These are phyloP conservation scores for Solanum pennellii DNA, from an alignment of 257 asterid genomes.

Conservation along the genomic window DNA sequence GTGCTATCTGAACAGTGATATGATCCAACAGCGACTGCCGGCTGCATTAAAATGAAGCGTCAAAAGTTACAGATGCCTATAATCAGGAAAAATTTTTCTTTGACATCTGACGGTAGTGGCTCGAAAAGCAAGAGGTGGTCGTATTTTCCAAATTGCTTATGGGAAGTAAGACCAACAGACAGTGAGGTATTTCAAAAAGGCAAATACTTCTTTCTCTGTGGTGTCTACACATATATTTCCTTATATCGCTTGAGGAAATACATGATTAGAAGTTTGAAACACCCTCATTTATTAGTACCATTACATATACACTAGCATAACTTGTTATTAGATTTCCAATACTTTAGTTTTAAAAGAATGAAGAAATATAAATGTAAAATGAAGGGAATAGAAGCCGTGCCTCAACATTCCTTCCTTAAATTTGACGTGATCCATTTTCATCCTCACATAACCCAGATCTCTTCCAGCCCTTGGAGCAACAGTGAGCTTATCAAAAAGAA, in stretches of 20 bases:
- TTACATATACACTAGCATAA: neutral
- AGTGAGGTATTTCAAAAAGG: neutral
- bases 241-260: neutral
- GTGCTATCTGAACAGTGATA: slow-evolving; percentile 87
- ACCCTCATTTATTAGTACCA: neutral
- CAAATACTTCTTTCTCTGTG: neutral
- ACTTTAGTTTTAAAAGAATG: neutral
- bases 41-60: slow-evolving; percentile 27
- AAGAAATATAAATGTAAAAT: neutral
- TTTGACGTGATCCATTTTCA: slow-evolving; percentile 71
- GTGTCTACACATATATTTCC: neutral
- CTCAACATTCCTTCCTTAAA: slow-evolving; percentile 79
- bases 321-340: neutral
- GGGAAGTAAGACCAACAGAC: neutral
- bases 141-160: neutral
- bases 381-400: slow-evolving; percentile 17
- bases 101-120: neutral
- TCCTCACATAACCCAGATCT: slow-evolving; percentile 76
- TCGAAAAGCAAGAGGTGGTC: neutral
- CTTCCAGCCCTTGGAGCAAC: slow-evolving; percentile 93
- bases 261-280: neutral
- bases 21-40: slow-evolving; percentile 95
- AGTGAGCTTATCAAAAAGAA: slow-evolving; percentile 44
- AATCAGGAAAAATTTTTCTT: neutral
- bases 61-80: neutral